These are phyloP conservation scores for Penicillium sp. DNA, from an alignment of 2,329 filamentous ascomycete genomes.

Conservation along the genomic window DNA sequence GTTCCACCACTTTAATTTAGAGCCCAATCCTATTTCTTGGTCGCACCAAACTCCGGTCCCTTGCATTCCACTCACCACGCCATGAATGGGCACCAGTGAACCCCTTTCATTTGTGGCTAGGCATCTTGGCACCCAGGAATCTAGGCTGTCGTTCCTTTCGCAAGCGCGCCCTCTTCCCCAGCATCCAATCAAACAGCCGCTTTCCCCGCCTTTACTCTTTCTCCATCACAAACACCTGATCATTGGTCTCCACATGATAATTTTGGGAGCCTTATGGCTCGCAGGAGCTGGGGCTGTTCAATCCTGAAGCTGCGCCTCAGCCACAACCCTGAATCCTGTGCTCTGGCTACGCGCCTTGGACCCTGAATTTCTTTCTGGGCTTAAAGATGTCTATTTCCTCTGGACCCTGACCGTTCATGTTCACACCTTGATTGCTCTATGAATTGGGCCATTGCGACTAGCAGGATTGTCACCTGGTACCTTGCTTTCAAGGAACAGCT, in stretches of 20 bases:
- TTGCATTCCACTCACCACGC: not conserved
- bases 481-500: not conserved
- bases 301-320: not conserved
- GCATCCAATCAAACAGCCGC: not conserved
- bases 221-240: not conserved
- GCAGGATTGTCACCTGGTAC: not conserved
- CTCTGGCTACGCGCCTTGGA: not conserved
- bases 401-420: not conserved
- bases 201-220: not conserved
- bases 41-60: not conserved
- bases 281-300: not conserved
- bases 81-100: not conserved
- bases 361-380: conserved; percentile 10
- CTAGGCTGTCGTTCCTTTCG: not conserved
- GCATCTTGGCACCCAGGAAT: not conserved
- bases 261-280: not conserved
- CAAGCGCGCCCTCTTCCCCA: not conserved
- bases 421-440: not conserved
- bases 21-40: not conserved
- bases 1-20: conserved; percentile 22
- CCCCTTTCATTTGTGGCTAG: not conserved
- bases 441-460: not conserved
- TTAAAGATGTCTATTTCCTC: conserved; percentile 17
- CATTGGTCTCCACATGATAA: not conserved
- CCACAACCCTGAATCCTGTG: not conserved